Base-by-base conservation (phyloP, 768 basidiomycete genomes). In the Gelatoporia subvermispora region DNA sequence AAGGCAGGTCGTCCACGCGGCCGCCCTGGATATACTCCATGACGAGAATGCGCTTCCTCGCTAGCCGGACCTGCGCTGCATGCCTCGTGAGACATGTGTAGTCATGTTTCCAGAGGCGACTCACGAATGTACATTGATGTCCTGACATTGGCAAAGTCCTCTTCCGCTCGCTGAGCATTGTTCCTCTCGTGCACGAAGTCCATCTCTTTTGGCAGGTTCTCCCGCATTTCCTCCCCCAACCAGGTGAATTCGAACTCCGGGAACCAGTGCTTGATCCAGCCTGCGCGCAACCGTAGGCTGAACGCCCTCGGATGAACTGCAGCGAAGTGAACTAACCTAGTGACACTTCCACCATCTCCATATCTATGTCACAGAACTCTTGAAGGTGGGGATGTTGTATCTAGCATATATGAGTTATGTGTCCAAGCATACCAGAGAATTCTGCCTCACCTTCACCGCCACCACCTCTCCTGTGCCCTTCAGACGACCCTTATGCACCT, bases 21-120 rank as follows among this genome's bases (percentile, higher is more conserved):
- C 84, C 88, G 16, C 95, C 94, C 58, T 87, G 73, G 41, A 93
- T 93, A 60, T 81, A 98, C 61, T 99, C 95, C 95, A 97, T 97
- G 43, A 94, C 77, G 49, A 99, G 72, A 4, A 94, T 85, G 38
- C 95, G 74, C 64, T 87, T 90, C 22, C 83, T 82, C 3, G 92
- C 87, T 48, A 76, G 77, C 31, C 96, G 72, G 1, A 97, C 85
- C 56, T 82, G 68, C 1, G 87, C 62, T 63, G 23, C 4, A 5
- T 20, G n/a, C n/a, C 15, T 17, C 1, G 17, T n/a, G 16, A 3
- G 35, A 45, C 22, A 17, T 28, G 31, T 31, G 34, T 23, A 41
- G 20, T 41, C 25, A 36, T n/a, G n/a, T 31, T 23, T 1, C 73
- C 8, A 35, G 8, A 16, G 22, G 9, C 4, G 3, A 47, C 60